Evolutionary conservation across 2,329 filamentous ascomycete species (phyloP).

Genomic region (Pleomassaria siparia): DNA sequence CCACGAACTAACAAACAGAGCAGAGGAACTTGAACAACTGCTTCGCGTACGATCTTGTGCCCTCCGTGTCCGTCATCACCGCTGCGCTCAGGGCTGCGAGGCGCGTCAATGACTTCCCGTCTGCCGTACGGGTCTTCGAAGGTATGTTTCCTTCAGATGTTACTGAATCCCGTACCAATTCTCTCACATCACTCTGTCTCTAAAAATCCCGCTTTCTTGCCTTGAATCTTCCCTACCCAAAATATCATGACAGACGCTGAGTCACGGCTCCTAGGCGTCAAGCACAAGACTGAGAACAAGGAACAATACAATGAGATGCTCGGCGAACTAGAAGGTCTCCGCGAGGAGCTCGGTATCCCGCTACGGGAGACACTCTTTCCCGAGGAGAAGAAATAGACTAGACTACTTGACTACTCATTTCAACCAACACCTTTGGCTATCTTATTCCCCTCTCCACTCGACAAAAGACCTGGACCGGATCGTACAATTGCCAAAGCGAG

Average conservation of each 20-base stretch:
- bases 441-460: not conserved
- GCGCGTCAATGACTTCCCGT: constrained; percentile 97
- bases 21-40: constrained; percentile 98
- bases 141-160: constrained; percentile 68
- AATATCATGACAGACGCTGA: constrained; percentile 12
- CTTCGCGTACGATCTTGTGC: constrained; percentile 99
- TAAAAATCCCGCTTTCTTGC: not conserved
- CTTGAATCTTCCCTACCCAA: not conserved
- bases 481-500: not conserved
- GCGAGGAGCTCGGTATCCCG: constrained; percentile 88
- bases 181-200: not conserved
- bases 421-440: not conserved
- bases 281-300: constrained; percentile 99
- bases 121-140: constrained; percentile 97
- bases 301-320: constrained; percentile 97
- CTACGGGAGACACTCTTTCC: constrained; percentile 95
- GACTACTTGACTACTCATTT: not conserved
- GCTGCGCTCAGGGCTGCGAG: constrained; percentile 92
- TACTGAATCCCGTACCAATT: not conserved
- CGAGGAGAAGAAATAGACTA: constrained; percentile 34
- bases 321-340: constrained; percentile 84
- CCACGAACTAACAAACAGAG: constrained; percentile 19
- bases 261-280: constrained; percentile 69
- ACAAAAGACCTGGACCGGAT: not conserved
- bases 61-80: constrained; percentile 84